Conservation (phyloP, 345 rosid species). For the Rhodomyrtus tomentosa region DNA sequence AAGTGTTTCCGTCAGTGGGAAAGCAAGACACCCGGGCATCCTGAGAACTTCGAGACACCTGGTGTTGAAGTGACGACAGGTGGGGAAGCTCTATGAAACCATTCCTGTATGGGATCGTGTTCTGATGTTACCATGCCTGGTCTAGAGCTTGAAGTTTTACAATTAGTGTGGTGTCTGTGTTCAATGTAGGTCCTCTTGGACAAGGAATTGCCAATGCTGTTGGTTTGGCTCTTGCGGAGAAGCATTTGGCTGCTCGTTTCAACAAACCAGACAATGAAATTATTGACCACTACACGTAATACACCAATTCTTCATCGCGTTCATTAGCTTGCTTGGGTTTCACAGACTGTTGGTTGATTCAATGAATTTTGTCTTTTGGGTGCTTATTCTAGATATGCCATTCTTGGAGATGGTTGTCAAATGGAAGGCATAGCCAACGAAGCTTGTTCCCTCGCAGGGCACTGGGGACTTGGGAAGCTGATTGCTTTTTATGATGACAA, state of each 20-base stretch:
- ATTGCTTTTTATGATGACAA: conserved; percentile 98
- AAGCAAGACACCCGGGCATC: conserved; percentile 99
- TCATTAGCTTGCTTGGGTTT: background rate
- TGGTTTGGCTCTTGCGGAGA: conserved; percentile 92
- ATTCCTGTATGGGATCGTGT: background rate
- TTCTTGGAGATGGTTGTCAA: conserved; percentile 96
- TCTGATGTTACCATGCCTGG: background rate
- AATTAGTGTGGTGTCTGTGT: background rate
- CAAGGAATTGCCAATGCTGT: conserved; percentile 92
- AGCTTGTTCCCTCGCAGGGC: conserved; percentile 90
- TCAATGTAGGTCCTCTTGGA: conserved; percentile 76
- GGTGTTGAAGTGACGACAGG: conserved; percentile 99
- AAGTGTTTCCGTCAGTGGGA: conserved; percentile 87
- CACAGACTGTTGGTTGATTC: background rate
- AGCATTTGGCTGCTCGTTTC: conserved; percentile 83
- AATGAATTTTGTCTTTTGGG: background rate
- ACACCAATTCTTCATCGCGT: background rate
- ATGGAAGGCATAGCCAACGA: conserved; percentile 98
- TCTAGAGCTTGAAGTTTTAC: background rate
- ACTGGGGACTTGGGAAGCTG: conserved; percentile 98
- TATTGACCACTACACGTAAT: conserved; percentile 86
- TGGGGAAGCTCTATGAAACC: conserved; percentile 8
- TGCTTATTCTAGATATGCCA: conserved; percentile 32
- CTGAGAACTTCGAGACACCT: conserved; percentile 98
- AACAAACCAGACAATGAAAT: conserved; percentile 77